Percentiles rank a stretch among this genome's conserved stretches.
phyloP scores from a whole-genome alignment of 495 filamentous ascomycete genomes.

The Annulohypoxylon bovei region DNA sequence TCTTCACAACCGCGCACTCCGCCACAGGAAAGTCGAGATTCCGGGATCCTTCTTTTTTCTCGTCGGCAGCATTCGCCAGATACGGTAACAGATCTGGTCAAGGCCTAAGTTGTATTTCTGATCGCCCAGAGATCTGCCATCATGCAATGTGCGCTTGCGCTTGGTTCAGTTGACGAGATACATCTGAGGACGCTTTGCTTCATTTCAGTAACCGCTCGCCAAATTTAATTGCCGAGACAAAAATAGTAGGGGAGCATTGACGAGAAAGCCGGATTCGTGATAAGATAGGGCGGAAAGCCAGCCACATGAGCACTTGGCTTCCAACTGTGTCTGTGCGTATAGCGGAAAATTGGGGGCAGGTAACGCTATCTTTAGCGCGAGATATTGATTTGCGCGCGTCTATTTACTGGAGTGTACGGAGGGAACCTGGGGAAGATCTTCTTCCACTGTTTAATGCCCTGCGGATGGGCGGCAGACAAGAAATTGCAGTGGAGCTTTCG shows the following conservation, averaged over 20 bases:
- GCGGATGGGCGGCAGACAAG: conserved; percentile 1
- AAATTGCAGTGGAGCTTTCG: conserved; percentile 10
- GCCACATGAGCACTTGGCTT: conserved; percentile 12
- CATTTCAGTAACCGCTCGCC: conserved; percentile 30
- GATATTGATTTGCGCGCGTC: conserved; percentile 14
- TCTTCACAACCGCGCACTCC: conserved; percentile 30
- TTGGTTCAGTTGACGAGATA: conserved; percentile 37
- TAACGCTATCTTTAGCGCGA: conserved; percentile 25
- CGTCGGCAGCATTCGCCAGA: conserved; percentile 6
- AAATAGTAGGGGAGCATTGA: conserved; percentile 33
- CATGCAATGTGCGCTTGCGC: conserved; percentile 31
- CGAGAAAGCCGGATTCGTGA: conserved; percentile 19
- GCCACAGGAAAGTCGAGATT: conserved; percentile 30
- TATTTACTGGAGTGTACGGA: conserved; percentile 11
- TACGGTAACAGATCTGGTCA: conserved; percentile 22
- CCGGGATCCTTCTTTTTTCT: conserved; percentile 23
- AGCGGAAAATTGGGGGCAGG: neutral
- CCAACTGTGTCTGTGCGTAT: neutral
- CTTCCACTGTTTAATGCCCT: conserved; percentile 12
- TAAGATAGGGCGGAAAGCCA: conserved; percentile 11
- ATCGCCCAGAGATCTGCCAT: conserved; percentile 15
- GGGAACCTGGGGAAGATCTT: conserved; percentile 24
- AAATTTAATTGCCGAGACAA: conserved; percentile 23
- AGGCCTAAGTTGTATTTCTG: conserved; percentile 15
- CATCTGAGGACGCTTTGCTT: conserved; percentile 7